These are phyloP conservation scores for Sequoiadendron giganteum DNA, from an alignment of 75 land plant genomes.

Conservation along the genomic window DNA sequence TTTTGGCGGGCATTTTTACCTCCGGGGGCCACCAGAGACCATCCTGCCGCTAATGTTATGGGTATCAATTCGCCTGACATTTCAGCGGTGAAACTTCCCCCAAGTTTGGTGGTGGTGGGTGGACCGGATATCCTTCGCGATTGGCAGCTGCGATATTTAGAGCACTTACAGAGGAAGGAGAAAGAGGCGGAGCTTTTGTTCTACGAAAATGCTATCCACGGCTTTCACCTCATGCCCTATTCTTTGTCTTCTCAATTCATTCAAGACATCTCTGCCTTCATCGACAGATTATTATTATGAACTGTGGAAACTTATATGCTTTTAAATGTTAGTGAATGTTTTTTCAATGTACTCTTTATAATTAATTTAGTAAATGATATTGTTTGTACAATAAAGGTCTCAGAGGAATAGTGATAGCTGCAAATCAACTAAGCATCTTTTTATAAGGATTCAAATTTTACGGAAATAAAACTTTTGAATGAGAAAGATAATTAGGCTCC, in stretches of 20 bases:
- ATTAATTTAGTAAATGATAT: too few relatives aligned
- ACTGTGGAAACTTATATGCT: too few relatives aligned
- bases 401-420: too few relatives aligned
- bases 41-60: slow-evolving; percentile 38
- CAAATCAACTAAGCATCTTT: too few relatives aligned
- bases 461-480: too few relatives aligned
- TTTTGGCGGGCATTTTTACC: slow-evolving; percentile 60
- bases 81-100: slow-evolving; percentile 41
- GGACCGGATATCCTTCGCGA: slow-evolving; percentile 56
- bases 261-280: background rate
- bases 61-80: background rate
- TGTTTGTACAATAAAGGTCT: too few relatives aligned
- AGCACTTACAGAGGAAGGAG: slow-evolving; percentile 28
- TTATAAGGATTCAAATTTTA: too few relatives aligned
- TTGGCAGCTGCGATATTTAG: slow-evolving; percentile 41
- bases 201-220: slow-evolving; percentile 27
- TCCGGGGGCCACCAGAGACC: slow-evolving; percentile 43
- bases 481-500: too few relatives aligned
- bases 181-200: slow-evolving; percentile 32
- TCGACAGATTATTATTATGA: too few relatives aligned
- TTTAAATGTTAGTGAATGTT: too few relatives aligned
- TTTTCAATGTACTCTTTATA: too few relatives aligned
- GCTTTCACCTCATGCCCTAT: slow-evolving; percentile 15
- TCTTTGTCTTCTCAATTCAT: background rate
- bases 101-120: slow-evolving; percentile 47